These are phyloP conservation scores for Tilletia horrida DNA, from an alignment of 1,284 basidiomycete genomes.

Conservation along the genomic window DNA sequence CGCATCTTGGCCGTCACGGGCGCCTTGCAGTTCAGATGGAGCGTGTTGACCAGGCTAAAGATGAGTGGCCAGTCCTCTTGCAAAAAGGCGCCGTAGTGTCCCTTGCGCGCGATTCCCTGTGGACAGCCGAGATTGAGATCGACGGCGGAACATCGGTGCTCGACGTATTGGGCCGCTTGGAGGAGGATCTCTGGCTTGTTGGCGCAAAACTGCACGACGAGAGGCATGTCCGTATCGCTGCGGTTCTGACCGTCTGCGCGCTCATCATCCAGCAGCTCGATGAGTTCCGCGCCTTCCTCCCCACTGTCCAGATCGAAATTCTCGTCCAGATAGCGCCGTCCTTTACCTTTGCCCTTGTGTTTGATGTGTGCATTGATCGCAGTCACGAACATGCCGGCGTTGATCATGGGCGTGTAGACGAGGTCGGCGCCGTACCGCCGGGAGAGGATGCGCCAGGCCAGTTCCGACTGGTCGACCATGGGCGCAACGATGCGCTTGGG, in stretches of 20 bases:
- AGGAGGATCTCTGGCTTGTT: constrained; percentile 75
- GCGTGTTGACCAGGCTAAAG: constrained; percentile 45
- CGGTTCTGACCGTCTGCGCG: constrained; percentile 46
- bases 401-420: constrained; percentile 95
- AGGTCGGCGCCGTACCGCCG: constrained; percentile 77
- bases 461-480: constrained; percentile 96
- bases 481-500: constrained; percentile 88
- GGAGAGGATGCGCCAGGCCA: constrained; percentile 80
- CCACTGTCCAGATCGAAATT: constrained; percentile 35
- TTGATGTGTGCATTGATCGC: constrained; percentile 46
- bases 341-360: constrained; percentile 33
- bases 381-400: constrained; percentile 75
- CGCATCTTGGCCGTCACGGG: constrained; percentile 97
- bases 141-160: constrained; percentile 67
- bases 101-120: constrained; percentile 85
- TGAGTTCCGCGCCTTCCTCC: constrained; percentile 37
- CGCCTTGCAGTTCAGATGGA: constrained; percentile 73
- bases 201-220: constrained; percentile 84
- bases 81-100: constrained; percentile 83
- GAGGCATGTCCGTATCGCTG: constrained; percentile 67
- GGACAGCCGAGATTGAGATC: constrained; percentile 90
- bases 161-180: constrained; percentile 39
- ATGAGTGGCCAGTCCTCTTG: constrained; percentile 88
- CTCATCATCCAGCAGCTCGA: constrained; percentile 62
- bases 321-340: constrained; percentile 31